Conservation (phyloP, 2,329 filamentous ascomycete genomes). For the Paracorniculantispora psalliotae region DNA sequence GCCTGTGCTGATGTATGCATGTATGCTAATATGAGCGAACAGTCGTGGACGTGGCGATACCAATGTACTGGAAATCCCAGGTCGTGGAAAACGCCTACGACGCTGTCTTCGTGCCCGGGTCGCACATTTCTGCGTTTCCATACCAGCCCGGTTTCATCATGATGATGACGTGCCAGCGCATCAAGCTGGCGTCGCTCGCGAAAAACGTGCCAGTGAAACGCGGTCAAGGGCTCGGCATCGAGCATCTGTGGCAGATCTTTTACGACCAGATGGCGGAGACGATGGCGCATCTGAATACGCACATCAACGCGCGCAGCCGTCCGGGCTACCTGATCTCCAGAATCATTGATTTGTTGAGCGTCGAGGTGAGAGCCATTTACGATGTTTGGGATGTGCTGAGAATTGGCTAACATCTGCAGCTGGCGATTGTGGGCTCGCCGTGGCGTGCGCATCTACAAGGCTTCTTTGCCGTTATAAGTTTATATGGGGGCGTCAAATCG, state of each 20-base stretch:
- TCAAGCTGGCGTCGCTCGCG: constrained; percentile 2
- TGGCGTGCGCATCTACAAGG: constrained; percentile 1
- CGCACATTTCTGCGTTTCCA: background rate
- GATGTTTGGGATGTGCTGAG: background rate
- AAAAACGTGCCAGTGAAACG: background rate
- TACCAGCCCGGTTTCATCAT: constrained; percentile 4
- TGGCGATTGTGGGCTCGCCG: constrained; percentile 1
- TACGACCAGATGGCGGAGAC: background rate
- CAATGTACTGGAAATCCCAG: constrained; percentile 5
- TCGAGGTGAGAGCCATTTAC: background rate
- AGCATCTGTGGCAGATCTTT: constrained; percentile 2
- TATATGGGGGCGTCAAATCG: background rate
- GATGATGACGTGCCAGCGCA: constrained; percentile 3
- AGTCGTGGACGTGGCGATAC: background rate
- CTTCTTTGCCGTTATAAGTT: background rate
- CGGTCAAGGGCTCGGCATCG: constrained; percentile 2
- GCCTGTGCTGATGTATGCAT: background rate
- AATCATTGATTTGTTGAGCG: constrained; percentile 4
- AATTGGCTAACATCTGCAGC: background rate
- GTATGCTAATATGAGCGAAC: background rate
- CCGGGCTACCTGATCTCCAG: background rate
- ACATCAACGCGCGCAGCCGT: background rate
- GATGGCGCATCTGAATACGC: background rate
- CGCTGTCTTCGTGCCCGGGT: background rate
- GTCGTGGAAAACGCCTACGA: constrained; percentile 4